These are phyloP conservation scores for Leccinum truebloodii DNA, from an alignment of 768 basidiomycete genomes.

Conservation along the genomic window DNA sequence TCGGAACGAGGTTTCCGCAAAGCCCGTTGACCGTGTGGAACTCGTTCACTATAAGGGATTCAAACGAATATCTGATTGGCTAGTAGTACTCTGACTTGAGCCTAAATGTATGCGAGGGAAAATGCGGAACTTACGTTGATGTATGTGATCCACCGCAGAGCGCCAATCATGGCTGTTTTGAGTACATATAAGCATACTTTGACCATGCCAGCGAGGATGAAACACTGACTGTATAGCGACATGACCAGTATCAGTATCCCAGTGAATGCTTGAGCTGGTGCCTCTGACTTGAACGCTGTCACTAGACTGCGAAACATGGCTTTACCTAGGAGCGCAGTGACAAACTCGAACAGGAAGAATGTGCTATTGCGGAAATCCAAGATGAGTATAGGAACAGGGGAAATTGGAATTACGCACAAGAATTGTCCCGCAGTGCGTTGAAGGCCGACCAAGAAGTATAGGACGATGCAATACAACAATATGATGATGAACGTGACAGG, in stretches of 20 bases:
- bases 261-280: constrained; percentile 62
- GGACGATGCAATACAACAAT: constrained; percentile 37
- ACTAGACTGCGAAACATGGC: constrained; percentile 73
- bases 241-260: constrained; percentile 53
- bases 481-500: constrained; percentile 43
- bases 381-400: constrained; percentile 10
- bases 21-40: constrained; percentile 68
- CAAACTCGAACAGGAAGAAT: constrained; percentile 58
- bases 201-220: not conserved
- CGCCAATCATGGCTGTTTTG: constrained; percentile 56
- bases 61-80: constrained; percentile 67
- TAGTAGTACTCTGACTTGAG: constrained; percentile 6
- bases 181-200: not conserved
- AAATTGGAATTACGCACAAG: constrained; percentile 52
- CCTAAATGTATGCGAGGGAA: constrained; percentile 32
- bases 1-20: constrained; percentile 61
- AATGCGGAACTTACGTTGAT: constrained; percentile 47
- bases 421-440: constrained; percentile 59
- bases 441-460: constrained; percentile 65
- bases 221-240: constrained; percentile 45
- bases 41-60: constrained; percentile 76
- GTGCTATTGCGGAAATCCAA: constrained; percentile 37
- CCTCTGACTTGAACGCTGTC: constrained; percentile 56
- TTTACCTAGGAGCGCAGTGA: constrained; percentile 66
- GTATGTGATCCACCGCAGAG: constrained; percentile 66